Evolutionary conservation across 1,139 yeast genomes (phyloP).

Genomic region (Pichia terricola): DNA sequence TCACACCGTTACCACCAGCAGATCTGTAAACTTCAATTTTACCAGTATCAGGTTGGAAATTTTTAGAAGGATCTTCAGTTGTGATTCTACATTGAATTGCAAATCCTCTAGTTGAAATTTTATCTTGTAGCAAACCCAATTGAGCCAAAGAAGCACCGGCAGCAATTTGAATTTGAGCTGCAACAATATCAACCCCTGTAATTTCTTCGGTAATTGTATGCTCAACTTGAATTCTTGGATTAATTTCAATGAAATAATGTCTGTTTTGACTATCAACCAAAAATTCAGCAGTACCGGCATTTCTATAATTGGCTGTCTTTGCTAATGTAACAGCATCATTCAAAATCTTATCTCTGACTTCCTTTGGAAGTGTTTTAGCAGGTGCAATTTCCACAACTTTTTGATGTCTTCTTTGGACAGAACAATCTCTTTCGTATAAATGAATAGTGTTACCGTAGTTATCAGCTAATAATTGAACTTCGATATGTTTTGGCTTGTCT

Average conservation of each 20-base stretch:
- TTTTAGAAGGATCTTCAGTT: conserved; percentile 94
- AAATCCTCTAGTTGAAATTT: conserved; percentile 91
- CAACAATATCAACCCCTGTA: conserved; percentile 95
- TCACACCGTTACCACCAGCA: conserved; percentile 98
- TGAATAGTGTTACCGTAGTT: conserved; percentile 91
- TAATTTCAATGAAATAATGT: conserved; percentile 95
- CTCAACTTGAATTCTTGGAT: conserved; percentile 98
- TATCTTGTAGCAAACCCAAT: conserved; percentile 86
- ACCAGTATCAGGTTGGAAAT: conserved; percentile 98
- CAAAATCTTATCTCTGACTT: conserved; percentile 82
- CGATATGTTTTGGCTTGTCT: conserved; percentile 95
- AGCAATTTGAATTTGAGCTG: conserved; percentile 98
- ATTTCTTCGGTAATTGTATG: conserved; percentile 98
- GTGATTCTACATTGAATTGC: conserved; percentile 99
- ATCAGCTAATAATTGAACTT: conserved; percentile 93
- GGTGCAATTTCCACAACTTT: conserved; percentile 99
- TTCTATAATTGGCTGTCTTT: conserved; percentile 76
- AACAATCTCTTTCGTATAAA: conserved; percentile 95
- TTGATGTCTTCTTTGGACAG: conserved; percentile 98
- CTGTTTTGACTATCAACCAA: conserved; percentile 89
- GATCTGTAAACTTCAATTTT: conserved; percentile 96
- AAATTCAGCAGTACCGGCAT: conserved; percentile 99
- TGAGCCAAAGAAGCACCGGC: conserved; percentile 95
- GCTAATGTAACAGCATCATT: conserved; percentile 94
- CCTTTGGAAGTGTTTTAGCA: conserved; percentile 79